phyloP scores from a whole-genome alignment of 139 green algal genomes.

The Coccomyxa sp. region DNA sequence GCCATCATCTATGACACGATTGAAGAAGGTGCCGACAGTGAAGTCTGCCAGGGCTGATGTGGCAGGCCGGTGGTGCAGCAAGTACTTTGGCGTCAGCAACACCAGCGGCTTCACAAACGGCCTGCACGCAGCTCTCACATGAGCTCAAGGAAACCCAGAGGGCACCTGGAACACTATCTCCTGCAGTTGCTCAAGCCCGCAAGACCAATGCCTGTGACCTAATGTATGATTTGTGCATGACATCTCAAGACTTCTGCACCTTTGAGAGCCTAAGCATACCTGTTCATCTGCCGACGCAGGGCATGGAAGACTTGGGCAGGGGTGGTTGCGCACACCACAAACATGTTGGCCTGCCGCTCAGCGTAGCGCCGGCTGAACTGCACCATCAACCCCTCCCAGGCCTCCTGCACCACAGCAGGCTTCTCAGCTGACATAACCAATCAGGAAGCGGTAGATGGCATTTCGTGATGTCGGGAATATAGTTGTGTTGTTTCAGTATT shows the following conservation, averaged over 20 bases:
- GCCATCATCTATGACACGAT: constrained; percentile 66
- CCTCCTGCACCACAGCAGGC: constrained; percentile 20
- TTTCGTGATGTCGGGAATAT: too few species aligned
- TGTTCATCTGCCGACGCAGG: constrained; percentile 58
- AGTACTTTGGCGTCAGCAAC: constrained; percentile 63
- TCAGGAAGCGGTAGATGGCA: too few species aligned
- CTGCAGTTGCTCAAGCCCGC: too few species aligned
- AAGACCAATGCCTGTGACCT: too few species aligned
- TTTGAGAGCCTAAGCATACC: neutral
- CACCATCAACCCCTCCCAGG: constrained; percentile 63
- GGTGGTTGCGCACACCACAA: constrained; percentile 59
- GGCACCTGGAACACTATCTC: too few species aligned
- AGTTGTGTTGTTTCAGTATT: too few species aligned
- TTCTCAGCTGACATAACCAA: too few species aligned
- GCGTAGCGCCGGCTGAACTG: constrained; percentile 54
- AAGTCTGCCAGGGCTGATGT: constrained; percentile 61
- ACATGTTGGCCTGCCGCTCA: constrained; percentile 57
- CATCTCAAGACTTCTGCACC: too few species aligned
- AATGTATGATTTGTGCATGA: too few species aligned
- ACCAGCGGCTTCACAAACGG: constrained; percentile 47
- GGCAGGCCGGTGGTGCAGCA: constrained; percentile 68
- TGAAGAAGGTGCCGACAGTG: constrained; percentile 61
- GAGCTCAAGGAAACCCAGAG: too few species aligned
- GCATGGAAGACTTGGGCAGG: constrained; percentile 70
- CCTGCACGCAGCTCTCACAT: too few species aligned